Conservation (phyloP, 768 basidiomycete species). For the Tricholoma sp. region DNA sequence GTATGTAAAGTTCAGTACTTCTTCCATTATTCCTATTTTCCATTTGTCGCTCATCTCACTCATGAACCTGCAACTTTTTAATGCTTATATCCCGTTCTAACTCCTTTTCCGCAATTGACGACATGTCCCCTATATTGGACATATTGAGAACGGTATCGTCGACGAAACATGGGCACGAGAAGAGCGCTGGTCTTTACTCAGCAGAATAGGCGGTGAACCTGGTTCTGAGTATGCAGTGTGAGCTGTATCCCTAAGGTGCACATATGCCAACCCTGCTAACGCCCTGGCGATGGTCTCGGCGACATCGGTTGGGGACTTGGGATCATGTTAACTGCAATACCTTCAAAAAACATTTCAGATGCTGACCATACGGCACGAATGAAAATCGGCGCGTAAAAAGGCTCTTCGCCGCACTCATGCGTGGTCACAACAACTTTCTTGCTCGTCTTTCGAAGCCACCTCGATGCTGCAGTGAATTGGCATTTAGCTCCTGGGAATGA, state of each 20-base stretch:
- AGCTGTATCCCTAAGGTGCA: neutral
- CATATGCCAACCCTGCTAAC: conserved; percentile 9
- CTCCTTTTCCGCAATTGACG: conserved; percentile 11
- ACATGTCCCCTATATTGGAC: neutral
- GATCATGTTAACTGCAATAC: conserved; percentile 8
- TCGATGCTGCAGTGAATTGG: conserved; percentile 12
- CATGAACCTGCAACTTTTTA: conserved; percentile 5
- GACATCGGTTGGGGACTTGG: conserved; percentile 5
- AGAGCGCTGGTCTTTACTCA: neutral
- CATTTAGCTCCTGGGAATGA: conserved; percentile 13
- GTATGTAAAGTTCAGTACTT: too few species aligned
- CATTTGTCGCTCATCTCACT: neutral
- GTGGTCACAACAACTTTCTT: conserved; percentile 10
- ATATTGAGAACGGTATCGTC: neutral
- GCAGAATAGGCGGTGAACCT: conserved; percentile 11
- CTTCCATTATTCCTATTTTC: too few species aligned
- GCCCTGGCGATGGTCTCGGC: conserved; percentile 11
- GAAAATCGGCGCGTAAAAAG: conserved; percentile 17
- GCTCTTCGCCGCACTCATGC: conserved; percentile 8
- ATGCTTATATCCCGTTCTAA: conserved; percentile 23
- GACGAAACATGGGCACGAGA: conserved; percentile 11
- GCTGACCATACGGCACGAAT: conserved; percentile 22
- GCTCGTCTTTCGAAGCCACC: conserved; percentile 8
- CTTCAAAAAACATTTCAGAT: conserved; percentile 20
- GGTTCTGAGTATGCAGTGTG: conserved; percentile 9